Base-by-base conservation (phyloP, 1,139 yeast species). In the Sugiyamaella neomexicana region DNA sequence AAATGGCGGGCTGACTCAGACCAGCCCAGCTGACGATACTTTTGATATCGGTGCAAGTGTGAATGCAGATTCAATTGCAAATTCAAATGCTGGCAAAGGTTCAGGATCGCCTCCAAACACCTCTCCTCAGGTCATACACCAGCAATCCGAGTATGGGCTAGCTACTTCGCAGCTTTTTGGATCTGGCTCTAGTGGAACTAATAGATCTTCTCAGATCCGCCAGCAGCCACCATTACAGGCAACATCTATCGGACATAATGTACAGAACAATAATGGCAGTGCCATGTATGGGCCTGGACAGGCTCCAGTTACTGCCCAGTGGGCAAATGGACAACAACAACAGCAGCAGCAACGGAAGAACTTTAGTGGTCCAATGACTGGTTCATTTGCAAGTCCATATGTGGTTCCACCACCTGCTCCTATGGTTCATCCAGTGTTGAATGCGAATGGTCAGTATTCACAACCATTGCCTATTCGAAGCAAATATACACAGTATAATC, bases 81-180 rank as follows among this genome's bases (percentile, higher is more conserved):
- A 50, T 9, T 3, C 31, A 17, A 27, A 36, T 34, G 29, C 9
- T 16, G 17, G 23, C 12, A 13, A 17, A 12, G 9, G 23, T 12
- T 17, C 47, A 20, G 42, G 31, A 27, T 50, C 48, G 27, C 49
- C 53, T 7, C 45, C 49, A 27, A 15, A 3, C 25, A 7, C 27
- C 17, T 23, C 34, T 16, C 34, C 53, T 15, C 39, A 31, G 13
- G 31, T 23, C 13, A 6, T 25, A n/a, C 46, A 48, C 8, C 27
- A 34, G 10, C 34, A 16, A 29, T 43, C 49, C 1, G 53, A 53
- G 25, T 51, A 46, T 55, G 55, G 55, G 15, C 17, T 55, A 38
- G 55, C 46, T 4, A 49, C 53, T 16, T 47, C 55, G 8, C 55
- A 52, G 43, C 55, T 49, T 15, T 49, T 52, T 39, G 51, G 50